Percentiles rank a stretch among this genome's conserved stretches.
phyloP scores from a whole-genome alignment of 345 rosid genomes.

The Gossypium thurberi region DNA sequence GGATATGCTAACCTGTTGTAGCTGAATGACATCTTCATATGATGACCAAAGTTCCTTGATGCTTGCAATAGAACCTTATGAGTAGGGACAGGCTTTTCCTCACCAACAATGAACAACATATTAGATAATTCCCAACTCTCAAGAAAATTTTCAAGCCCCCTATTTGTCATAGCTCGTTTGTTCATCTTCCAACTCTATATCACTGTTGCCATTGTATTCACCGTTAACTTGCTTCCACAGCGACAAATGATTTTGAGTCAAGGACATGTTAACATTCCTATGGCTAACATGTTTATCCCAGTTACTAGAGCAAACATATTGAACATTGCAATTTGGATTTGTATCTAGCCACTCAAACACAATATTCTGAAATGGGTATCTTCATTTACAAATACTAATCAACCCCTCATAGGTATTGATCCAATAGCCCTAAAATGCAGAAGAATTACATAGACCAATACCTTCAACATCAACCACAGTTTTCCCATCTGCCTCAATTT shows the following conservation, averaged over 20 bases:
- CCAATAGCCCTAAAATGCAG: constrained; percentile 89
- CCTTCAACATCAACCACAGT: constrained; percentile 76
- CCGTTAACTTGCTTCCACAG: constrained; percentile 83
- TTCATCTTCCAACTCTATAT: constrained; percentile 42
- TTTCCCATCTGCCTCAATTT: constrained; percentile 84
- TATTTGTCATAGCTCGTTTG: constrained; percentile 44
- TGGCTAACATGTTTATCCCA: constrained; percentile 97
- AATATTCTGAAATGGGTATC: constrained; percentile 87
- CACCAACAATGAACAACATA: constrained; percentile 58
- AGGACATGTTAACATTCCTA: constrained; percentile 84
- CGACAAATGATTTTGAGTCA: constrained; percentile 63
- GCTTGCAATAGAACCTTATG: constrained; percentile 83
- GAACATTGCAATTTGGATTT: constrained; percentile 69
- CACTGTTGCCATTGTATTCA: constrained; percentile 45
- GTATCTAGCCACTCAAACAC: constrained; percentile 86
- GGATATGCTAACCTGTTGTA: constrained; percentile 44
- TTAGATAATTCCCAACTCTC: constrained; percentile 85
- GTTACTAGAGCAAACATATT: constrained; percentile 81
- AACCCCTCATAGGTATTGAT: constrained; percentile 85
- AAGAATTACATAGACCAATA: constrained; percentile 67
- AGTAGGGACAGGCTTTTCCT: constrained; percentile 72
- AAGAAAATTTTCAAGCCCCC: constrained; percentile 73
- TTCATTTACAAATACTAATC: constrained; percentile 78
- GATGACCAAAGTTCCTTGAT: constrained; percentile 56
- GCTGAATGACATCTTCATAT: constrained; percentile 40